phyloP scores from a whole-genome alignment of 306 rosid species.

The Vachellia pachyceras region DNA sequence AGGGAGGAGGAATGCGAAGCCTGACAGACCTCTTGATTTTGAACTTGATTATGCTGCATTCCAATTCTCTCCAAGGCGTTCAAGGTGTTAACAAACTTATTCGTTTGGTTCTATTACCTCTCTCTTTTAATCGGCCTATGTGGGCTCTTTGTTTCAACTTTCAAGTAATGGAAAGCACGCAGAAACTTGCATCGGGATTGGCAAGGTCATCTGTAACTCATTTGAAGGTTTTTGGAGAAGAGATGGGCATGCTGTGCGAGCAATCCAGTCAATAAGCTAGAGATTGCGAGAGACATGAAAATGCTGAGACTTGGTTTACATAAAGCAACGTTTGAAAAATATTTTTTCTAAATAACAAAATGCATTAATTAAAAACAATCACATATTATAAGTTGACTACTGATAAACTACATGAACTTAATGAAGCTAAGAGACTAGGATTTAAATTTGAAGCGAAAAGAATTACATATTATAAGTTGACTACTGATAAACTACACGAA shows the following conservation, averaged over 20 bases:
- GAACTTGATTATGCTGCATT: slow-evolving; percentile 80
- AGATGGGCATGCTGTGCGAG: slow-evolving; percentile 64
- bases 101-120: too few species aligned
- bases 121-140: slow-evolving; percentile 45
- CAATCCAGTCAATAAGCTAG: slow-evolving; percentile 58
- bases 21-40: slow-evolving; percentile 79
- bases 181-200: slow-evolving; percentile 76
- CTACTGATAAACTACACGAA: too few species aligned
- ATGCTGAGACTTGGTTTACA: slow-evolving; percentile 79
- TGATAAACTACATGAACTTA: too few species aligned
- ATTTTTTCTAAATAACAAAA: slow-evolving; percentile 43
- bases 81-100: too few species aligned
- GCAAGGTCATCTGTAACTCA: slow-evolving; percentile 68
- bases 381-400: too few species aligned
- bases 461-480: too few species aligned
- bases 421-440: too few species aligned
- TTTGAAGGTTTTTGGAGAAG: slow-evolving; percentile 62
- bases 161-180: slow-evolving; percentile 57
- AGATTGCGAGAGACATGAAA: slow-evolving; percentile 56
- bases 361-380: slow-evolving; percentile 47
- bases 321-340: slow-evolving; percentile 92
- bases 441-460: too few species aligned
- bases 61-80: slow-evolving; percentile 83
- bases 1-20: slow-evolving; percentile 61
- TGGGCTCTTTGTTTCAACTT: slow-evolving; percentile 61